Evolutionary conservation across 495 filamentous ascomycete species (phyloP).

Genomic region (Aspergillus baeticus): DNA sequence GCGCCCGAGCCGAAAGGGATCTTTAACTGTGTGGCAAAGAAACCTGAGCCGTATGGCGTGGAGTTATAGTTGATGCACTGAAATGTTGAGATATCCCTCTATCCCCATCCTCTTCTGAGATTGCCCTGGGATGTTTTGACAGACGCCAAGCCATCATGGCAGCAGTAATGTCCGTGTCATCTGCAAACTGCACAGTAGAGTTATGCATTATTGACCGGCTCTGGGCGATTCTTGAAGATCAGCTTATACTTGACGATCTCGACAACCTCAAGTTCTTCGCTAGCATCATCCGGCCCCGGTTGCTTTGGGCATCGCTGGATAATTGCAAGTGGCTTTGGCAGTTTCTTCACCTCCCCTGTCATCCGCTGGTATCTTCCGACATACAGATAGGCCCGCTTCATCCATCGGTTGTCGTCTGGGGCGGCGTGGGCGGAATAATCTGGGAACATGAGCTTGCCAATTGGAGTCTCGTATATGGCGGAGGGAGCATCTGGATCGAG

Average conservation of each 20-base stretch:
- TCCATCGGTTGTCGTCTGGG: slow-evolving; percentile 64
- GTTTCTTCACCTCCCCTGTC: slow-evolving; percentile 85
- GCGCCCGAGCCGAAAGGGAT: too few species aligned
- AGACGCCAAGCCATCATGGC: too few species aligned
- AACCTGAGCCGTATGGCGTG: too few species aligned
- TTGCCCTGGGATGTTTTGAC: too few species aligned
- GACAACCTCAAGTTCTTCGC: slow-evolving; percentile 65
- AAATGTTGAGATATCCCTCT: too few species aligned
- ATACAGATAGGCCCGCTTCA: slow-evolving; percentile 85
- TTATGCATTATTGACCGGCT: slow-evolving; percentile 66
- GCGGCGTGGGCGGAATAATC: slow-evolving; percentile 56
- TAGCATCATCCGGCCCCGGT: slow-evolving; percentile 11
- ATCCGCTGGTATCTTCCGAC: slow-evolving; percentile 88
- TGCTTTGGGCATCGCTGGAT: slow-evolving; percentile 52
- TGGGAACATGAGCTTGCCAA: slow-evolving; percentile 80
- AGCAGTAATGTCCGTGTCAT: too few species aligned
- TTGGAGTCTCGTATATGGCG: slow-evolving; percentile 44
- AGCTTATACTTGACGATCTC: slow-evolving; percentile 90
- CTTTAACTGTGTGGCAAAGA: too few species aligned
- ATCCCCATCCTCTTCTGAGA: too few species aligned
- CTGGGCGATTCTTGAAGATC: slow-evolving; percentile 80
- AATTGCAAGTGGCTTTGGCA: slow-evolving; percentile 74
- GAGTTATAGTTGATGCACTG: too few species aligned
- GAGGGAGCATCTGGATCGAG: slow-evolving; percentile 10
- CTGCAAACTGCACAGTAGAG: background rate